Evolutionary conservation across 345 rosid genomes (phyloP), one percentile per base, ranked within the genome.

Genomic region (Chamaenerion angustifolium): DNA sequence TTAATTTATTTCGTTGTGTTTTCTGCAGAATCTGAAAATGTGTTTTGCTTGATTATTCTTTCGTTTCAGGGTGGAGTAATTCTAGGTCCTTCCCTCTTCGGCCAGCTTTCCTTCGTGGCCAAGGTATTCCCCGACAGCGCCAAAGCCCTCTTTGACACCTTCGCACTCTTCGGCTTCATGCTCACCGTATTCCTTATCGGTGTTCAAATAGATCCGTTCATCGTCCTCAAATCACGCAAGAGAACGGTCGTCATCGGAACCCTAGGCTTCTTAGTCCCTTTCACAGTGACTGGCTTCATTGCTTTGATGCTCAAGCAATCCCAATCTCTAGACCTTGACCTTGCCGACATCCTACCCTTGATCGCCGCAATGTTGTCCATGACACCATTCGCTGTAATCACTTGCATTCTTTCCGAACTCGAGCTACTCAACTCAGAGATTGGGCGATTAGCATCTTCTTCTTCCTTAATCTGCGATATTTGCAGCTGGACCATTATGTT

Each of bases 1-100:
- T 21, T 2, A 4, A 2, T 0, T 2, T 2, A 4, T 21, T 0
- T 2, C 2, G 25, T 21, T 21, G 0, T 21, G 25, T 21, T 21
- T 21, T 21, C 25, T 21, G 25, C 3, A 21, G 4, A 21, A 17
- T 15, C 43, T 35, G 42, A 50, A 50, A 14, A n/a, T 35, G 44
- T 37, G 44, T 37, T 15, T 11, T 35, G 14, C 23, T 50, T 25
- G 42, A 63, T 57, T 57, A 63, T 57, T 57, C 47, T 12, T 48
- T 18, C 43, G 41, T n/a, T 50, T 40, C 67, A 74, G 79, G 79
- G 59, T 23, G 75, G 79, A 17, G 49, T 67, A 31, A 17, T 74
- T 42, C 65, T 70, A 19, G 79, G 79, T 49, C 79, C 75, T 45
- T 67, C 75, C 3, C 21, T 74, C 14, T 70, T 74, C 16, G 76